These are phyloP conservation scores for Aphanomyces cochlioides DNA, from an alignment of 352 stramenopile genomes.

Conservation along the genomic window DNA sequence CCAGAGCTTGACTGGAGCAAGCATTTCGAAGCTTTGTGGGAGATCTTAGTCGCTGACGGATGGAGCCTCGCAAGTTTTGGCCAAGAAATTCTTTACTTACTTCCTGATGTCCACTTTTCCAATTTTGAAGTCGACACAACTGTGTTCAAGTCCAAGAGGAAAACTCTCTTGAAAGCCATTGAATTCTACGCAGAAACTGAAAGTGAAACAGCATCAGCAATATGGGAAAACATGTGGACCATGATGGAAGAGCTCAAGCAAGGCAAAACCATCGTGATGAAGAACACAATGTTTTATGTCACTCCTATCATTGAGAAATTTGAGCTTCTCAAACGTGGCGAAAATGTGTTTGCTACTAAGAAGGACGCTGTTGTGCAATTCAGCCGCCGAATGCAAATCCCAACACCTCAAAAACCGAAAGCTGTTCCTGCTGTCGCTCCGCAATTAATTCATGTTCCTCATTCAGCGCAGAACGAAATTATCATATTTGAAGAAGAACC, in stretches of 20 bases:
- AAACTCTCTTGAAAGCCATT: slow-evolving; percentile 62
- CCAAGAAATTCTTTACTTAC: slow-evolving; percentile 58
- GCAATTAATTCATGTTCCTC: neutral
- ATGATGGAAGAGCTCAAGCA: slow-evolving; percentile 28
- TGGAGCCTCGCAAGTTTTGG: slow-evolving; percentile 55
- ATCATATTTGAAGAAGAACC: neutral
- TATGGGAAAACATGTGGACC: slow-evolving; percentile 23
- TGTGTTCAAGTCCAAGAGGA: slow-evolving; percentile 63
- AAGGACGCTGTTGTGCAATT: slow-evolving; percentile 27
- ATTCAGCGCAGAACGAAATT: neutral
- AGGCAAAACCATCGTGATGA: slow-evolving; percentile 7
- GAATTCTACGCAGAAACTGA: slow-evolving; percentile 29
- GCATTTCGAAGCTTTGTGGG: slow-evolving; percentile 47
- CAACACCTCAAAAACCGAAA: slow-evolving; percentile 15
- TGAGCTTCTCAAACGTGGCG: neutral
- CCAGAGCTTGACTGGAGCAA: slow-evolving; percentile 40
- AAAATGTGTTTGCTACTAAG: slow-evolving; percentile 23
- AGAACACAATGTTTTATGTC: slow-evolving; percentile 5
- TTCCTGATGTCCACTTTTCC: slow-evolving; percentile 59
- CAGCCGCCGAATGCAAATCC: neutral
- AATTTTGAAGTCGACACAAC: slow-evolving; percentile 69
- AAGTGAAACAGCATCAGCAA: neutral
- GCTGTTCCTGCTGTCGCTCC: neutral
- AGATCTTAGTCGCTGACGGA: slow-evolving; percentile 44
- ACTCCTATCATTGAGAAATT: slow-evolving; percentile 4